phyloP scores from a whole-genome alignment of 257 asterid species.

The Capsicum pubescens region DNA sequence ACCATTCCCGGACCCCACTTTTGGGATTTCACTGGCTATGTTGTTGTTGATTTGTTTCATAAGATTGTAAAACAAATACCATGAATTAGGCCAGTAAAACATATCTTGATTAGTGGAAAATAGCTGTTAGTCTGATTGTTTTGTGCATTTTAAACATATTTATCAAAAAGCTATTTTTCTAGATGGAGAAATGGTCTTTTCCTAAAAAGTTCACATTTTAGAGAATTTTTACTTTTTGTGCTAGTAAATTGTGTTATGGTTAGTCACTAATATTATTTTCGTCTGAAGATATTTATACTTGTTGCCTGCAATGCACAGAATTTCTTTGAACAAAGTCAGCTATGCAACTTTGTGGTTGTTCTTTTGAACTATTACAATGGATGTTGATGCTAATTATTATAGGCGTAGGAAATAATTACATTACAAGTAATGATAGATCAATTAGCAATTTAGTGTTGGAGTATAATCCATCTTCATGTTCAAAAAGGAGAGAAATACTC shows the following conservation, averaged over 20 bases:
- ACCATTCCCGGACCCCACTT: no score
- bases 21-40: no score
- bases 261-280: neutral
- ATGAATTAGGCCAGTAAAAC: neutral
- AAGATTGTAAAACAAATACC: neutral
- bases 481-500: neutral
- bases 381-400: neutral
- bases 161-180: neutral
- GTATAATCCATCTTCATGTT: neutral
- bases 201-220: neutral
- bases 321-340: neutral
- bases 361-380: neutral
- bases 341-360: neutral
- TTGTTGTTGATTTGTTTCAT: neutral
- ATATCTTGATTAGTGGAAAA: neutral
- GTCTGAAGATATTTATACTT: neutral
- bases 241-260: neutral
- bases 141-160: neutral
- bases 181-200: neutral
- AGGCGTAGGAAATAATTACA: neutral
- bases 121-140: neutral
- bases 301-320: neutral
- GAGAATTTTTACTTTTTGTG: neutral
- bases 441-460: neutral
- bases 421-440: neutral